Conservation (phyloP, 352 stramenopile genomes). For the Phytophthora fragariae region DNA sequence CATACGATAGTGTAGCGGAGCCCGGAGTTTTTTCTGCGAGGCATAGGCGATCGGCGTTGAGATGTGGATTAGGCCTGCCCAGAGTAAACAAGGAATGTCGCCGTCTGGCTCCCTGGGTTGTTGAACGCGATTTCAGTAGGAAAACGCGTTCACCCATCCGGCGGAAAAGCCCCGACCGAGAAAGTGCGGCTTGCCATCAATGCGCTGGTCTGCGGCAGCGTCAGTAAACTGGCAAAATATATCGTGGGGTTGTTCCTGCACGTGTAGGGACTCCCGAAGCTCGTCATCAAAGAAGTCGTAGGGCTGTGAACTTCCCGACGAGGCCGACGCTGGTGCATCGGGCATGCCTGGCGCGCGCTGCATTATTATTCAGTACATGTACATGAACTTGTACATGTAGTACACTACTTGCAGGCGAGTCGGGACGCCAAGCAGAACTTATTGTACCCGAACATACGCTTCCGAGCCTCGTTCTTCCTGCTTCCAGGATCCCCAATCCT, state of each 20-base stretch:
- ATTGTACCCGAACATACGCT: not conserved
- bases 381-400: too few relatives aligned
- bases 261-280: not conserved
- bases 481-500: constrained; percentile 24
- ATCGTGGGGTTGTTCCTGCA: too few relatives aligned
- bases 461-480: constrained; percentile 14
- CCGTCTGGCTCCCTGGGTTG: constrained; percentile 7
- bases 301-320: not conserved
- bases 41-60: constrained; percentile 18
- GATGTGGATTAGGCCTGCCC: constrained; percentile 22
- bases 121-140: constrained; percentile 34
- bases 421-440: not conserved
- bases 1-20: not conserved
- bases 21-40: constrained; percentile 16
- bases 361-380: too few relatives aligned
- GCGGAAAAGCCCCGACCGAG: constrained; percentile 10
- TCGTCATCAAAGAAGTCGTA: constrained; percentile 11
- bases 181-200: constrained; percentile 22
- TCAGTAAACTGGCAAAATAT: constrained; percentile 21
- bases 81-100: constrained; percentile 26
- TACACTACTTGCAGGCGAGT: too few relatives aligned
- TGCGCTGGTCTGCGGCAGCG: constrained; percentile 19
- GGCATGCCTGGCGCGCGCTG: too few relatives aligned
- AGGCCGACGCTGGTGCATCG: too few relatives aligned
- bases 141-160: constrained; percentile 29